phyloP scores from a whole-genome alignment of 2,329 filamentous ascomycete species.

The Penicillium aurantiogriseum region DNA sequence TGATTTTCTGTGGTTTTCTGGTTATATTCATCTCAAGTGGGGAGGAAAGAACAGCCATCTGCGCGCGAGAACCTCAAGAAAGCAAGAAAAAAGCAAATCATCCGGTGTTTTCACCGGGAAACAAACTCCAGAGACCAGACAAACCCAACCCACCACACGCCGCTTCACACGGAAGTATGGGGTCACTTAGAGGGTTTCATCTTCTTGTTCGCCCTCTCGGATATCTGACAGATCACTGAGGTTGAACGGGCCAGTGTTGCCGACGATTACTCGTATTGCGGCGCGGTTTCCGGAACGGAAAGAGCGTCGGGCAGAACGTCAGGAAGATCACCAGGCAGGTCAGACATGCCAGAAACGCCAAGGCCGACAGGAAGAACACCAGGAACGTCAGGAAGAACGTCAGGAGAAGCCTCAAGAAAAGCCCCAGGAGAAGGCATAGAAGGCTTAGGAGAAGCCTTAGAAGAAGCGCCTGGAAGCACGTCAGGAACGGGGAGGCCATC shows the following conservation, averaged over 20 bases:
- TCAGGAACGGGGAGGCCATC: no score
- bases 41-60: background rate
- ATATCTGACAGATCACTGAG: background rate
- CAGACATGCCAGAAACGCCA: no score
- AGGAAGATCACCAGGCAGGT: background rate
- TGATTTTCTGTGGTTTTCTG: background rate
- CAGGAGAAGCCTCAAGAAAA: no score
- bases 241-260: background rate
- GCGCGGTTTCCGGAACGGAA: background rate
- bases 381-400: background rate
- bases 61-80: background rate
- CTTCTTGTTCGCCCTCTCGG: background rate
- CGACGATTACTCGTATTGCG: background rate
- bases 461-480: background rate
- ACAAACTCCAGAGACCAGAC: background rate
- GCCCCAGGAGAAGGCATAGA: background rate
- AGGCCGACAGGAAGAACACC: no score
- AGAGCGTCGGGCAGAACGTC: background rate
- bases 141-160: background rate
- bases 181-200: background rate
- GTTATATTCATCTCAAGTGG: background rate
- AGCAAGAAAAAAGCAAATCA: background rate
- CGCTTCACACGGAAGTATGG: background rate
- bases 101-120: background rate
- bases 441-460: background rate